Evolutionary conservation across 495 filamentous ascomycete species (phyloP), one percentile per base, ranked within the genome.

Genomic region (Aspergillus bertholletiae): DNA sequence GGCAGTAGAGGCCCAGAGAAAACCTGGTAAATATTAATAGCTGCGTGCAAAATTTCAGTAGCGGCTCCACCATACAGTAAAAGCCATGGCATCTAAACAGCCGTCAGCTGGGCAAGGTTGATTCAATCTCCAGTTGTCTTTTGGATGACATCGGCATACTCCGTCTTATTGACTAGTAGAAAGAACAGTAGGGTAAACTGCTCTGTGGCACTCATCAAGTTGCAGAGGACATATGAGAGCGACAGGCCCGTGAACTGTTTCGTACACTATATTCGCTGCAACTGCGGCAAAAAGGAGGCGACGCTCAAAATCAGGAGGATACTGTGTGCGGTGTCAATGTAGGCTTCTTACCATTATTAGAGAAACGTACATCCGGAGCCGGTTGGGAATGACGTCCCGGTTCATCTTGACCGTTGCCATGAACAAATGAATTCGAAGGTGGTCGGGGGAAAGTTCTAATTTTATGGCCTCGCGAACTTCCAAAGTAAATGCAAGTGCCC

Each of bases 151-250:
- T 34, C 30, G 12, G 30, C 30, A 34, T 34, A 34, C 12, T 34
- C 30, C 30, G 30, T 34, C 30, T 28, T 28, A 20, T 45, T 48
- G 17, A 40, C 39, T 12, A 57, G 18, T 15, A 40, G 23, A 30
- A 47, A 47, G 8, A 34, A 34, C 30, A 34, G 6, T 34, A 57
- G 13, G 13, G 54, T 46, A 41, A 57, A 48, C 26, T 51, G 54
- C 17, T 57, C 54, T 30, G 54, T 57, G 13, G 55, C 44, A 27
- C 24, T 24, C 28, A 52, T 30, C 20, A 57, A 35, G 13, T 57
- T 53, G 23, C 37, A 49, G 0, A 57, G 17, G 34, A 57, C 44
- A 49, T 49, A 53, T 34, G 37, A 32, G 70, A 69, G 24, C 66
- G 63, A 67, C 70, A 67, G 46, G 45, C 51, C 51, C 12, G 22